These are phyloP conservation scores for Nicotiana otophora DNA, from an alignment of 257 asterid genomes.

Conservation along the genomic window DNA sequence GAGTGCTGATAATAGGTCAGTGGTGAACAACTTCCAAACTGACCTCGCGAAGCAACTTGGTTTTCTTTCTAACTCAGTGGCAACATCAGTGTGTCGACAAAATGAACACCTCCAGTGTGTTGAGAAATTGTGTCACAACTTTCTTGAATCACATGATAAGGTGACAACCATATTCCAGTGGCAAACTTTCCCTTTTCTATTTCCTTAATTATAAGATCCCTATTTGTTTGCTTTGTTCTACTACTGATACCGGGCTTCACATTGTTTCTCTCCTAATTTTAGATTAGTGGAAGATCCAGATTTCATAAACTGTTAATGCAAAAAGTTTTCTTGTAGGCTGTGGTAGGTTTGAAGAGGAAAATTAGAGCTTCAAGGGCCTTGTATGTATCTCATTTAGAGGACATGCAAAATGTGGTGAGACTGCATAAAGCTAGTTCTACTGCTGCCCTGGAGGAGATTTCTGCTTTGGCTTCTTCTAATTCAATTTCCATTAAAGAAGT, in stretches of 20 bases:
- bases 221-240: not conserved
- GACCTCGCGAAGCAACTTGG: constrained; percentile 58
- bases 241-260: not conserved
- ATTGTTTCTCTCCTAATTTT: not conserved
- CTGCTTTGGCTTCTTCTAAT: constrained; percentile 46
- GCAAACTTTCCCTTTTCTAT: not conserved
- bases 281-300: not conserved
- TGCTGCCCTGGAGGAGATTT: constrained; percentile 64
- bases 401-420: constrained; percentile 63
- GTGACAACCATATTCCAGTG: constrained; percentile 22
- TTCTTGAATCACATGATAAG: constrained; percentile 62
- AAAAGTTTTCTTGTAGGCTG: constrained; percentile 33
- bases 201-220: not conserved
- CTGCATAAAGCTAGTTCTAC: constrained; percentile 61
- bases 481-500: constrained; percentile 55
- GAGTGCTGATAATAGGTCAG: constrained; percentile 57
- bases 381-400: constrained; percentile 73
- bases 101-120: constrained; percentile 58
- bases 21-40: constrained; percentile 51
- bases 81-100: constrained; percentile 54
- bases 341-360: constrained; percentile 52
- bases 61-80: constrained; percentile 50
- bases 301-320: not conserved
- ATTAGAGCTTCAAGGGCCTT: constrained; percentile 46
- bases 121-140: constrained; percentile 54